Evolutionary conservation across 257 asterid genomes (phyloP).

Genomic region (Sherardia arvensis): DNA sequence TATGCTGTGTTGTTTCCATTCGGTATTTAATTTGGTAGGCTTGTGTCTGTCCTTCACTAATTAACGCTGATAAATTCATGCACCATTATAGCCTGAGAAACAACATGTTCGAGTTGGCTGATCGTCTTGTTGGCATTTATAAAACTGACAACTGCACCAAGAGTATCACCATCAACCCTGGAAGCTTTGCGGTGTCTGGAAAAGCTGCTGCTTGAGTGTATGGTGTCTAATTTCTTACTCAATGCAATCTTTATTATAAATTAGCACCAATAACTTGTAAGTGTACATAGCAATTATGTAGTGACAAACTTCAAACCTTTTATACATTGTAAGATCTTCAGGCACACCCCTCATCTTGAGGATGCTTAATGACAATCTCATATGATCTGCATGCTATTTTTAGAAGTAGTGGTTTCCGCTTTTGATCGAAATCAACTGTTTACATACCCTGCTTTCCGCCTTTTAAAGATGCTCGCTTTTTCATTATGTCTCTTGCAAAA

Average conservation of each 20-base stretch:
- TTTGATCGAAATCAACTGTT: too few relatives aligned
- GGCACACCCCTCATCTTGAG: not conserved
- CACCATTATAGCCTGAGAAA: conserved; percentile 63
- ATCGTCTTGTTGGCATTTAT: conserved; percentile 86
- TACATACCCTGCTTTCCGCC: too few relatives aligned
- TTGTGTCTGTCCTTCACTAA: not conserved
- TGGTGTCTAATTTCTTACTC: conserved; percentile 3
- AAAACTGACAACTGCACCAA: conserved; percentile 98
- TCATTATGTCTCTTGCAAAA: too few relatives aligned
- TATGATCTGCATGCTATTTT: not conserved
- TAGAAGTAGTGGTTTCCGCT: too few relatives aligned
- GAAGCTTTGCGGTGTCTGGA: conserved; percentile 78
- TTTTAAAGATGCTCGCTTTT: too few relatives aligned
- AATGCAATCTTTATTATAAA: not conserved
- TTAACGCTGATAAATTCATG: not conserved
- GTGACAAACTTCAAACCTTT: not conserved
- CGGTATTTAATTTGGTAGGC: not conserved
- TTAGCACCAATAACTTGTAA: not conserved
- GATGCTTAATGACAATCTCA: not conserved
- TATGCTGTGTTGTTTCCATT: conserved; percentile 12
- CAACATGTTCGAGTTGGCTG: conserved; percentile 95
- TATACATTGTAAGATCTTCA: too few relatives aligned
- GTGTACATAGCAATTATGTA: not conserved
- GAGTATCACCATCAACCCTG: conserved; percentile 87
- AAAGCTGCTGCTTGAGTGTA: conserved; percentile 39